Conservation (phyloP, 2,329 filamentous ascomycete genomes). For the Blastomyces parvus region DNA sequence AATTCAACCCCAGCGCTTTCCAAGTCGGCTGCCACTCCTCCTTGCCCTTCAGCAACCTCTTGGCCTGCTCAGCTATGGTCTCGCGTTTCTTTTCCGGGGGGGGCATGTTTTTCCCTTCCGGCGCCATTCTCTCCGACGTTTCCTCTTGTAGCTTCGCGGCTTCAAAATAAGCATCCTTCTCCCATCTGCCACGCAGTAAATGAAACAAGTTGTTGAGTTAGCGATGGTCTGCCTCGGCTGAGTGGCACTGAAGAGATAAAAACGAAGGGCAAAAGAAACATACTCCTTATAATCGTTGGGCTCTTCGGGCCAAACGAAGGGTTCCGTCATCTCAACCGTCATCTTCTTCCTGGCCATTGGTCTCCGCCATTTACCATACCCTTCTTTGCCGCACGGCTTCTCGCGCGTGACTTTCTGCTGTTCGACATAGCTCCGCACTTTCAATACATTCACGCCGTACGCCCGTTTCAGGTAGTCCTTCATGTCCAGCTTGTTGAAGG, state of each 20-base stretch:
- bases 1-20: conserved; percentile 35
- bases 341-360: conserved; percentile 76
- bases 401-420: conserved; percentile 51
- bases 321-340: conserved; percentile 79
- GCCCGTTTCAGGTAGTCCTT: conserved; percentile 86
- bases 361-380: conserved; percentile 54
- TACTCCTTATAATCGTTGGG: conserved; percentile 54
- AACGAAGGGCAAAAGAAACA: conserved; percentile 20
- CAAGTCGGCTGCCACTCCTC: conserved; percentile 51
- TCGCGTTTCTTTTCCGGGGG: conserved; percentile 34
- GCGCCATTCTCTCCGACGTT: conserved; percentile 27
- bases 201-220: conserved; percentile 4
- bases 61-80: conserved; percentile 50
- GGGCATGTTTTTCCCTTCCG: conserved; percentile 32
- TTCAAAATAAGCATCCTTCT: conserved; percentile 49
- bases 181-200: conserved; percentile 43
- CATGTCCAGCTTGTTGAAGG: conserved; percentile 91
- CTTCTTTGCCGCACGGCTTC: conserved; percentile 27
- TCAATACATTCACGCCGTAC: conserved; percentile 64
- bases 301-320: conserved; percentile 76
- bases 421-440: conserved; percentile 71
- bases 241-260: neutral
- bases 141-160: conserved; percentile 42
- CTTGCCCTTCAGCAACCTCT: conserved; percentile 51
- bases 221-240: neutral